A percentile compares a stretch with the other conserved stretches of the same genome.
Conservation (phyloP, 2,329 filamentous ascomycete genomes). For the Teratosphaeriaceae sp. region DNA sequence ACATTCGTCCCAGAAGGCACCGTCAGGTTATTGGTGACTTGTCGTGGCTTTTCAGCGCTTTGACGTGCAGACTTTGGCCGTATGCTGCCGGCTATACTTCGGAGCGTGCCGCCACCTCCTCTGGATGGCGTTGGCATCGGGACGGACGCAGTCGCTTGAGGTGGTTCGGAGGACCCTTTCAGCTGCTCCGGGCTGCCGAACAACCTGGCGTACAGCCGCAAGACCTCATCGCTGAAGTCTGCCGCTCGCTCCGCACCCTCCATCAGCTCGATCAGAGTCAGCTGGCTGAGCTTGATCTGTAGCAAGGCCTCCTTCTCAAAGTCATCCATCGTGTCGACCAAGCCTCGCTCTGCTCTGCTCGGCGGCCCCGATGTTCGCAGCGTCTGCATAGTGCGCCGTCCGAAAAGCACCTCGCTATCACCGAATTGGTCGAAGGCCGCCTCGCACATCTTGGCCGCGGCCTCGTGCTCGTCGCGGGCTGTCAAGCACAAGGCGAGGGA, state of each 20-base stretch:
- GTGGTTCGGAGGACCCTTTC: slow-evolving; percentile 31
- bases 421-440: slow-evolving; percentile 88
- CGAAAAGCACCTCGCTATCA: slow-evolving; percentile 63
- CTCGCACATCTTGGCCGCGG: slow-evolving; percentile 76
- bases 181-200: slow-evolving; percentile 57
- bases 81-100: slow-evolving; percentile 63
- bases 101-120: slow-evolving; percentile 31
- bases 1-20: background rate
- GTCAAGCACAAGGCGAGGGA: slow-evolving; percentile 79
- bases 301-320: slow-evolving; percentile 80
- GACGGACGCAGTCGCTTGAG: slow-evolving; percentile 38
- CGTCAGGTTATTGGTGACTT: slow-evolving; percentile 3
- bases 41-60: slow-evolving; percentile 33
- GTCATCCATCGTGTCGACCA: slow-evolving; percentile 74
- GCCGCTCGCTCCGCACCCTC: slow-evolving; percentile 82
- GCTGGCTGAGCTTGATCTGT: slow-evolving; percentile 94
- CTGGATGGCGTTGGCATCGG: slow-evolving; percentile 19
- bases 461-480: slow-evolving; percentile 74
- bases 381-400: slow-evolving; percentile 50
- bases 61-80: slow-evolving; percentile 47
- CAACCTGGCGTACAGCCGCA: slow-evolving; percentile 72
- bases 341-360: slow-evolving; percentile 34
- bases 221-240: slow-evolving; percentile 77
- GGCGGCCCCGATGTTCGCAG: slow-evolving; percentile 23
- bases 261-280: slow-evolving; percentile 72